Evolutionary conservation across 176 grass and related monocot genomes (phyloP).

Genomic region (Poa annua): DNA sequence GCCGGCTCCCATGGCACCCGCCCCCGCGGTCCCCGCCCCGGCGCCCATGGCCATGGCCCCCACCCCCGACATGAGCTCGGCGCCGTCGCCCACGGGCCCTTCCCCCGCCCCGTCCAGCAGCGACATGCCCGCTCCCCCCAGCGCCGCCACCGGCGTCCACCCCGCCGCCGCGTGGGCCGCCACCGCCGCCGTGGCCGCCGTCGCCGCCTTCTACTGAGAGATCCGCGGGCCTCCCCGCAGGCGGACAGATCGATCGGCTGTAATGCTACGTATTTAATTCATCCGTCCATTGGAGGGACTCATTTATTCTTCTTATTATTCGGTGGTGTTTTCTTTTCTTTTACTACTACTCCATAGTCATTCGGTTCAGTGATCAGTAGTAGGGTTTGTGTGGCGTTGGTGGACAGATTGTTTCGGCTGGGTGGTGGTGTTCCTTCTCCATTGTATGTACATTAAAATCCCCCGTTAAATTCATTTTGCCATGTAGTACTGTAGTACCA

Average conservation of each 20-base stretch:
- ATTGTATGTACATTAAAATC: constrained; percentile 29
- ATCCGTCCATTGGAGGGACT: constrained; percentile 34
- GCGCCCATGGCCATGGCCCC: constrained; percentile 16
- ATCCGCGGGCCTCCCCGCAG: not conserved
- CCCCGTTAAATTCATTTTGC: constrained; percentile 4
- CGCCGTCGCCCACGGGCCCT: not conserved
- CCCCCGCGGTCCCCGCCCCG: constrained; percentile 28
- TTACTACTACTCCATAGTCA: not conserved
- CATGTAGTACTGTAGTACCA: too few species aligned
- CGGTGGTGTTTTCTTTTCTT: not conserved
- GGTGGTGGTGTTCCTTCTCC: not conserved
- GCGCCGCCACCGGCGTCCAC: constrained; percentile 46
- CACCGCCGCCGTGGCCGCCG: constrained; percentile 46
- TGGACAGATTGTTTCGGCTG: constrained; percentile 56
- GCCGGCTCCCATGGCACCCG: not conserved
- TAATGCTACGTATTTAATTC: constrained; percentile 42
- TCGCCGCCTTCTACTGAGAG: constrained; percentile 56
- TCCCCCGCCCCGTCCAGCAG: not conserved
- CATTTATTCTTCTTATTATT: not conserved
- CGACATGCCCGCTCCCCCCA: constrained; percentile 13
- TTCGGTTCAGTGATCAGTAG: constrained; percentile 55
- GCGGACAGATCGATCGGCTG: not conserved
- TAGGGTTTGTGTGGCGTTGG: not conserved
- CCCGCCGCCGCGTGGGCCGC: constrained; percentile 43
- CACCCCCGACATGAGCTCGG: constrained; percentile 27